Conservation (phyloP, 2,329 filamentous ascomycete species). For the Atkinsonella texensis region DNA sequence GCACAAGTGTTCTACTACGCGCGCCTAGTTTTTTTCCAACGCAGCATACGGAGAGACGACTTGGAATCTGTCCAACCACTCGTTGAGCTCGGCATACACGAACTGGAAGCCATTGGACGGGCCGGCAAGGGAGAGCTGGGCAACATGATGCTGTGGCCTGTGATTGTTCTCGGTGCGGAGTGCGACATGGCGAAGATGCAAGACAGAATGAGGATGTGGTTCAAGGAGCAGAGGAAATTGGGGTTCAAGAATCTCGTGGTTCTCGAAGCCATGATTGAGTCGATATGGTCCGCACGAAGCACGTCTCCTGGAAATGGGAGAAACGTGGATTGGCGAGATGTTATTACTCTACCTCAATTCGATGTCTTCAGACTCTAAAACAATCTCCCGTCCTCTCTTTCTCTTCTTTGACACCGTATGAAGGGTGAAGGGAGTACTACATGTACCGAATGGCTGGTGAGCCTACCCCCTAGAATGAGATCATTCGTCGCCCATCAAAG, state of each 20-base stretch:
- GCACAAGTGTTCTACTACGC: slow-evolving; percentile 24
- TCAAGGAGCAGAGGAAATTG: slow-evolving; percentile 19
- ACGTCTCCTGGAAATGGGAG: slow-evolving; percentile 1
- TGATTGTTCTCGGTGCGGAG: slow-evolving; percentile 22
- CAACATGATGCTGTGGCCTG: slow-evolving; percentile 24
- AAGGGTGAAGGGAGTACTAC: neutral
- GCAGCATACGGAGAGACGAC: slow-evolving; percentile 15
- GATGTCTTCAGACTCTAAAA: slow-evolving; percentile 15
- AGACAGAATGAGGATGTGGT: slow-evolving; percentile 18
- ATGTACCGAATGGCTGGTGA: neutral
- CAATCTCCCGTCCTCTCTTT: too few relatives aligned
- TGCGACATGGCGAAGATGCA: slow-evolving; percentile 17
- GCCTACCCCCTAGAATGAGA: slow-evolving; percentile 2
- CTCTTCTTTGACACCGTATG: too few relatives aligned
- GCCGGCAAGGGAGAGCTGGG: slow-evolving; percentile 17
- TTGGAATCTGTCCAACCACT: slow-evolving; percentile 17
- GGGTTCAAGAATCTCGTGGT: slow-evolving; percentile 22
- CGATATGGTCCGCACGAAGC: slow-evolving; percentile 18
- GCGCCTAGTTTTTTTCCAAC: slow-evolving; percentile 21
- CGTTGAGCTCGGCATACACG: slow-evolving; percentile 18
- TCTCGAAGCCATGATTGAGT: slow-evolving; percentile 18
- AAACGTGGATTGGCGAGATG: slow-evolving; percentile 20
- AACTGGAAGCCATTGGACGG: slow-evolving; percentile 20
- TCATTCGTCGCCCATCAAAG: neutral
- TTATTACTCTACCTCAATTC: slow-evolving; percentile 20